A percentile compares a stretch with the other conserved stretches of the same genome.
Evolutionary conservation across 345 rosid genomes (phyloP).

Genomic region (Ceriops zippeliana): DNA sequence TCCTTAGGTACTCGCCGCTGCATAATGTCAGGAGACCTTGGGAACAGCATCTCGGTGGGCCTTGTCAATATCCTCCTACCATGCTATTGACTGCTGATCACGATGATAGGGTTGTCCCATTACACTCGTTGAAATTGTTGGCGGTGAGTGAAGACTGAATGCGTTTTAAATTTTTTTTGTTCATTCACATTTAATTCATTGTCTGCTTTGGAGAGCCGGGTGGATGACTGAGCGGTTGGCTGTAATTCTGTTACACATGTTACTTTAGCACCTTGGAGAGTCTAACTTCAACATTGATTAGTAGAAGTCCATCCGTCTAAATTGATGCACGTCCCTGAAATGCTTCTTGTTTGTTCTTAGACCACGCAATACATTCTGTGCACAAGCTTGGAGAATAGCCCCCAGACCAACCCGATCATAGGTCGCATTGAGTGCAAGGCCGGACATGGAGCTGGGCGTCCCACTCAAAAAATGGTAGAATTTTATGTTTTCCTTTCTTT

Average conservation of each 20-base stretch:
- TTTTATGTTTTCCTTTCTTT: neutral
- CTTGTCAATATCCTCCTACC: slow-evolving; percentile 75
- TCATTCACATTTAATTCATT: neutral
- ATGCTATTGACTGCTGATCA: slow-evolving; percentile 97
- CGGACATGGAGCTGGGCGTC: slow-evolving; percentile 93
- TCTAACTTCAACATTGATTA: too few relatives aligned
- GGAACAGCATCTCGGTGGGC: slow-evolving; percentile 46
- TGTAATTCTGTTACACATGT: too few relatives aligned
- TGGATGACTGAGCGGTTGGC: neutral
- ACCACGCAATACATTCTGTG: slow-evolving; percentile 76
- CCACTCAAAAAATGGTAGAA: slow-evolving; percentile 72
- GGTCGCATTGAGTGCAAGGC: slow-evolving; percentile 89
- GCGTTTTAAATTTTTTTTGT: neutral
- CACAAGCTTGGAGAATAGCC: slow-evolving; percentile 70
- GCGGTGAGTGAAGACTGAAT: slow-evolving; percentile 50
- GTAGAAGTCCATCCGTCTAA: neutral
- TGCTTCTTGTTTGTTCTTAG: slow-evolving; percentile 28
- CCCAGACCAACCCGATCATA: slow-evolving; percentile 78
- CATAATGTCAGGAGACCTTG: slow-evolving; percentile 96
- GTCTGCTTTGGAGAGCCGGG: neutral
- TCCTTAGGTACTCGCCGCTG: slow-evolving; percentile 76
- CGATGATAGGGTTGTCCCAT: slow-evolving; percentile 88
- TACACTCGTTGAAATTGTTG: slow-evolving; percentile 75
- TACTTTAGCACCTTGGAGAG: too few relatives aligned
- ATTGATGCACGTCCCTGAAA: too few relatives aligned